Evolutionary conservation across 2,329 filamentous ascomycete genomes (phyloP), one percentile per base, ranked within the genome.

Genomic region (Pseudogymnoascus sp.): DNA sequence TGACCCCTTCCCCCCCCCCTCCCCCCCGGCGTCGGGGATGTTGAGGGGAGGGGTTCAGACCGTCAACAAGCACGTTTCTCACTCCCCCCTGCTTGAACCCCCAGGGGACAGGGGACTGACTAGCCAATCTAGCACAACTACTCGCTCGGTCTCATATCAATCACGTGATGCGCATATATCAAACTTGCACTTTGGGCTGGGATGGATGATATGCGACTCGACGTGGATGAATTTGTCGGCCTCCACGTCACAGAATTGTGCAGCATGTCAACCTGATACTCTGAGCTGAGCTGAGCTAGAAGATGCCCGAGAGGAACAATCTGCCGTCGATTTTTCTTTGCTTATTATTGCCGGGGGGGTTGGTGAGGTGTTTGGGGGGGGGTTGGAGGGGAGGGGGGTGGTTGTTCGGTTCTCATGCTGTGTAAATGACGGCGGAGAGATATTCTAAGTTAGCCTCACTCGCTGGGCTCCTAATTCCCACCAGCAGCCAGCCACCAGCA

Each of bases 151-250:
- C 12, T 51, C 45, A 51, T 29, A n/a, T 51, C 6, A 10, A 51
- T 51, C 45, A 51, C 45, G 45, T 51, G 45, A 51, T 14, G 3
- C 5, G 2, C 12, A 7, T 10, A 29, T 51, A 29, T 51, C 23
- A 26, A n/a, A 29, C 10, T 51, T 2, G 23, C 29, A 2, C 5
- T 23, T 51, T 29, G 45, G 45, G 45, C 45, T 51, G 45, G 14
- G 45, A 51, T 51, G 40, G 23, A 47, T 23, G 21, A 47, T 47
- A 47, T 47, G 42, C 42, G 42, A 47, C 42, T 47, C 42, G 5
- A 47, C 45, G 45, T 51, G 45, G 45, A 51, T 51, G 45, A 29
- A 51, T 51, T 51, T 51, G 45, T 51, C 45, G 45, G 23, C 45
- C 45, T 51, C 45, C 45, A 51, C 45, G 45, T 51, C 42, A 47